Percentiles rank a stretch among this genome's conserved stretches.
Conservation (phyloP, 1,284 basidiomycete species). For the Trametes versicolor region DNA sequence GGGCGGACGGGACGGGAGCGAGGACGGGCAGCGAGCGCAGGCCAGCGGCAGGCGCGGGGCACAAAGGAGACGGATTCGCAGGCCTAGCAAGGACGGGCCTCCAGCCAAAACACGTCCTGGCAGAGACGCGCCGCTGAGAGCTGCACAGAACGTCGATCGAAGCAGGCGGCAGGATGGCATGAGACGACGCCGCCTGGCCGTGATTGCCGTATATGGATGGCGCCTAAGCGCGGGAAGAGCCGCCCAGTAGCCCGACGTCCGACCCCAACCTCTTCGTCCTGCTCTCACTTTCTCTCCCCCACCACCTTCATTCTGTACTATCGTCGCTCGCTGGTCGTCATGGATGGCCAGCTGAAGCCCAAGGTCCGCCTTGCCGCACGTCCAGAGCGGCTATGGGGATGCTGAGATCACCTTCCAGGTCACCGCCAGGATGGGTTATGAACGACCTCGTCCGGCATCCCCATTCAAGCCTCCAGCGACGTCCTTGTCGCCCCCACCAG, state of each 20-base stretch:
- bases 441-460: constrained; percentile 54
- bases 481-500: constrained; percentile 46
- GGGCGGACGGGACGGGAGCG: too few relatives aligned
- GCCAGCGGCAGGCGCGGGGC: too few relatives aligned
- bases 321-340: constrained; percentile 28
- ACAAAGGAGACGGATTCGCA: too few relatives aligned
- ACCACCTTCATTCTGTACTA: constrained; percentile 25
- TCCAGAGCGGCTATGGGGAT: constrained; percentile 27
- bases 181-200: too few relatives aligned
- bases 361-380: constrained; percentile 39
- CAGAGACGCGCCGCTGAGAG: too few relatives aligned
- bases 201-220: constrained; percentile 21
- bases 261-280: constrained; percentile 26
- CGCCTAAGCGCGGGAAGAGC: constrained; percentile 29
- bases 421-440: constrained; percentile 46
- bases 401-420: constrained; percentile 45
- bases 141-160: too few relatives aligned
- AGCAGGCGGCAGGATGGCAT: too few relatives aligned
- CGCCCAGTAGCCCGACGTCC: constrained; percentile 31
- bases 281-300: constrained; percentile 20
- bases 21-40: too few relatives aligned
- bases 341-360: constrained; percentile 43
- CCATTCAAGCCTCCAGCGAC: constrained; percentile 57
- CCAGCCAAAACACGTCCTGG: too few relatives aligned
- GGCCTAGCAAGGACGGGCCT: too few relatives aligned